Evolutionary conservation across 225 moss, liverwort and hornwort species (phyloP).

Genomic region (Physcomitrium patens): DNA sequence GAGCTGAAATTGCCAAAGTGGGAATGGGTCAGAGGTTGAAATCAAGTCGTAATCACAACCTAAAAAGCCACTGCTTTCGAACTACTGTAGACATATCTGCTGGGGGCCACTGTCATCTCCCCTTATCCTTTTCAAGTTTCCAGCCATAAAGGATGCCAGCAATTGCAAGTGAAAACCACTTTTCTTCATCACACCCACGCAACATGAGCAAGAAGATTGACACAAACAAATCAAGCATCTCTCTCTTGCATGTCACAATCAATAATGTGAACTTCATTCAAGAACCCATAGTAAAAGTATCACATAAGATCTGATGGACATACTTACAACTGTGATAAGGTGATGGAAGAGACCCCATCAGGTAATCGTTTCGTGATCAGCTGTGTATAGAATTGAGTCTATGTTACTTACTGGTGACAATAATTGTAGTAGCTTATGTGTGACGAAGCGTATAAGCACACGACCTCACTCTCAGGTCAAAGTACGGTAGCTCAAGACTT

Average conservation of each 20-base stretch:
- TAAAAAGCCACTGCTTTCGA: neutral
- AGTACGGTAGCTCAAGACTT: neutral
- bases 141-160: neutral
- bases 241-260: too few species aligned
- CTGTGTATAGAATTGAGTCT: too few species aligned
- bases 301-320: too few species aligned
- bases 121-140: neutral
- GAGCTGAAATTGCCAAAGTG: too few species aligned
- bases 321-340: too few species aligned
- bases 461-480: neutral
- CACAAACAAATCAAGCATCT: too few species aligned
- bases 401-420: neutral
- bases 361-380: too few species aligned
- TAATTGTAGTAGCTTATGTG: conserved; percentile 3
- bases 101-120: conserved; percentile 1
- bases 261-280: too few species aligned
- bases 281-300: too few species aligned
- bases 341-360: too few species aligned
- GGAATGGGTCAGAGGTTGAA: neutral
- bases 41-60: neutral
- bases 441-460: neutral
- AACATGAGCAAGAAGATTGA: too few species aligned
- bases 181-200: too few species aligned
- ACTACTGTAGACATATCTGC: neutral
- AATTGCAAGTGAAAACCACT: neutral